Conservation (phyloP, 371 early-diverging fungal species). For the Syncephalastrum sp. region DNA sequence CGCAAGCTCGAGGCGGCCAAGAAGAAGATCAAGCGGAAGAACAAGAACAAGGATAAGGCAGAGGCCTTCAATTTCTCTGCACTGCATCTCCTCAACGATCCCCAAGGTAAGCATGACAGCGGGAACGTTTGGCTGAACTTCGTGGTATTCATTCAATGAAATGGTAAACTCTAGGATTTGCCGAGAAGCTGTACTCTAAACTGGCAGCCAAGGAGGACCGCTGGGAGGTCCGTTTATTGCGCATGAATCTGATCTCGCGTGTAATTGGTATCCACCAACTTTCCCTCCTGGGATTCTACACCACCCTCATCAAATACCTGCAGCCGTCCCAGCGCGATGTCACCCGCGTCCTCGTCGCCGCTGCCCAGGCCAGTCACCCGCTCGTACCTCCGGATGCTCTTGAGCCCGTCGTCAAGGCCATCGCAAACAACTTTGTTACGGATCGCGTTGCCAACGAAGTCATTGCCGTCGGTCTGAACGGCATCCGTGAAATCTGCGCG, state of each 20-base stretch:
- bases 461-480: slow-evolving; percentile 92
- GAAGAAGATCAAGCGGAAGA: slow-evolving; percentile 65
- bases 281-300: slow-evolving; percentile 83
- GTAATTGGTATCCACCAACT: slow-evolving; percentile 95
- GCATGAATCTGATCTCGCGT: slow-evolving; percentile 92
- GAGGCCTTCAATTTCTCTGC: slow-evolving; percentile 90
- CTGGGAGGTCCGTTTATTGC: slow-evolving; percentile 86
- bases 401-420: slow-evolving; percentile 79
- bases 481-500: slow-evolving; percentile 88
- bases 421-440: slow-evolving; percentile 95
- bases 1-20: slow-evolving; percentile 72
- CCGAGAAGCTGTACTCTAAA: slow-evolving; percentile 85
- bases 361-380: slow-evolving; percentile 90
- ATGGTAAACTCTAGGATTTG: slow-evolving; percentile 55
- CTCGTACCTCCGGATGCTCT: slow-evolving; percentile 92
- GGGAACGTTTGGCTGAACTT: background rate
- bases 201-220: slow-evolving; percentile 67
- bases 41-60: slow-evolving; percentile 62
- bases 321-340: slow-evolving; percentile 94
- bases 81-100: slow-evolving; percentile 90
- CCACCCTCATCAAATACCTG: slow-evolving; percentile 84
- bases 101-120: slow-evolving; percentile 65
- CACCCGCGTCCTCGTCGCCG: slow-evolving; percentile 85
- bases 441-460: slow-evolving; percentile 90
- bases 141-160: background rate